Conservation (phyloP, 768 basidiomycete genomes). For the Pluteus cervinus region DNA sequence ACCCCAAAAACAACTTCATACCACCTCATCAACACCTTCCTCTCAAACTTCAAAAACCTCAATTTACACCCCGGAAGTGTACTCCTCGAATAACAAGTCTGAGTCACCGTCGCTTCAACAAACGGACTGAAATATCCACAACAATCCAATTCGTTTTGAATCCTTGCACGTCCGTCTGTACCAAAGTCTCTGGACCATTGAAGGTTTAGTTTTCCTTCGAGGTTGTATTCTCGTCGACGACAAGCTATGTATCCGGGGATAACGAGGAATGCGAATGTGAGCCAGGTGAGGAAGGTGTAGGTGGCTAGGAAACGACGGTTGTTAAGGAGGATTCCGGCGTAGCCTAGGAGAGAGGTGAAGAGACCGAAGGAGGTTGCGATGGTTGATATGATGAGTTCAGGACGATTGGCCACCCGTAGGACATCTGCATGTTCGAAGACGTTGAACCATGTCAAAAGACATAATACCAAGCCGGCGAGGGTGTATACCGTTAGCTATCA, state of each 20-base stretch:
- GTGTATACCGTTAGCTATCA: constrained; percentile 51
- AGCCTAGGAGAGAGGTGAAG: constrained; percentile 66
- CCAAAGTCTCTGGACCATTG: constrained; percentile 69
- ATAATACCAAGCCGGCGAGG: constrained; percentile 53
- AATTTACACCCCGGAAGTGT: constrained; percentile 71
- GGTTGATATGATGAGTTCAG: constrained; percentile 68
- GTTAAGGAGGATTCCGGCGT: constrained; percentile 78
- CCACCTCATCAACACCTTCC: constrained; percentile 51
- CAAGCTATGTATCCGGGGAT: constrained; percentile 76
- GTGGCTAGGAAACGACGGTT: constrained; percentile 77
- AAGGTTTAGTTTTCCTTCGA: constrained; percentile 74
- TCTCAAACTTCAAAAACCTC: constrained; percentile 53
- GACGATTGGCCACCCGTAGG: constrained; percentile 60
- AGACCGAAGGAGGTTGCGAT: constrained; percentile 53
- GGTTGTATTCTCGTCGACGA: constrained; percentile 68
- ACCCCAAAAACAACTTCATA: constrained; percentile 59
- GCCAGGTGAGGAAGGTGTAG: constrained; percentile 74
- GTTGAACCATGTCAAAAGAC: constrained; percentile 74
- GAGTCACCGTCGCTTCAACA: constrained; percentile 69
- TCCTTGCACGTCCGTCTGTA: constrained; percentile 50
- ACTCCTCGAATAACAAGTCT: constrained; percentile 70
- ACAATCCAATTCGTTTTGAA: constrained; percentile 73
- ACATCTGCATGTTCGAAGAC: constrained; percentile 66
- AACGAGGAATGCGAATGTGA: constrained; percentile 64
- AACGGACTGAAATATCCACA: constrained; percentile 81